Evolutionary conservation across 192 early-diverging fungal genomes (phyloP).

Genomic region (Coemansia reversa): DNA sequence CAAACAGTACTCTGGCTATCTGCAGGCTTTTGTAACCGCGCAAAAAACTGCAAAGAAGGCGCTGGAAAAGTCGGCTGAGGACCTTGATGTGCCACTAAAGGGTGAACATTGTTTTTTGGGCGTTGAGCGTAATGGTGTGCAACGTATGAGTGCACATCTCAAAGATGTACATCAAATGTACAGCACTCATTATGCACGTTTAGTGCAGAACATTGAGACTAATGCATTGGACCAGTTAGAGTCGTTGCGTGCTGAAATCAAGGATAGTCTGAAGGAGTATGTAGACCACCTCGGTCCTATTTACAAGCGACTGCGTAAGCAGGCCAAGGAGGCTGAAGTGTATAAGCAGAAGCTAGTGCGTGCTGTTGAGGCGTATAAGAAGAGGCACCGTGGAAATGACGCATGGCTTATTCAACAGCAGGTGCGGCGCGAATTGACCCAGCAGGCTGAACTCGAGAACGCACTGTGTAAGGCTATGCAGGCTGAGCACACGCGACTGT

Average conservation of each 20-base stretch:
- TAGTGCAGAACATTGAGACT: conserved; percentile 25
- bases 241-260: conserved; percentile 30
- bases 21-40: conserved; percentile 20
- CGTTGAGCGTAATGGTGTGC: conserved; percentile 34
- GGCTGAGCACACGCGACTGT: conserved; percentile 34
- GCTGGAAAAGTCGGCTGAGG: conserved; percentile 34
- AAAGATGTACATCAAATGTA: conserved; percentile 37
- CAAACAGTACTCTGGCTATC: conserved; percentile 31
- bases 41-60: conserved; percentile 29
- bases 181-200: conserved; percentile 21
- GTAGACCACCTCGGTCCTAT: conserved; percentile 40
- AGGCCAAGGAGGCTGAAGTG: conserved; percentile 41
- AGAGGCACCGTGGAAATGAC: conserved; percentile 22
- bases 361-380: conserved; percentile 42
- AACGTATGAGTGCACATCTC: conserved; percentile 27
- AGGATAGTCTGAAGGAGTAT: conserved; percentile 39
- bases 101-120: conserved; percentile 33
- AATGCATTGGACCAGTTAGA: conserved; percentile 32
- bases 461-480: conserved; percentile 37
- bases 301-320: conserved; percentile 40
- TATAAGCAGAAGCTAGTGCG: conserved; percentile 38
- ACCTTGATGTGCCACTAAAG: conserved; percentile 31
- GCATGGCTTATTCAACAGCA: conserved; percentile 45
- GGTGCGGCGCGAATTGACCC: conserved; percentile 37
- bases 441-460: conserved; percentile 44